Base-by-base conservation (phyloP, 2,329 filamentous ascomycete genomes). In the Fusarium multiceps region DNA sequence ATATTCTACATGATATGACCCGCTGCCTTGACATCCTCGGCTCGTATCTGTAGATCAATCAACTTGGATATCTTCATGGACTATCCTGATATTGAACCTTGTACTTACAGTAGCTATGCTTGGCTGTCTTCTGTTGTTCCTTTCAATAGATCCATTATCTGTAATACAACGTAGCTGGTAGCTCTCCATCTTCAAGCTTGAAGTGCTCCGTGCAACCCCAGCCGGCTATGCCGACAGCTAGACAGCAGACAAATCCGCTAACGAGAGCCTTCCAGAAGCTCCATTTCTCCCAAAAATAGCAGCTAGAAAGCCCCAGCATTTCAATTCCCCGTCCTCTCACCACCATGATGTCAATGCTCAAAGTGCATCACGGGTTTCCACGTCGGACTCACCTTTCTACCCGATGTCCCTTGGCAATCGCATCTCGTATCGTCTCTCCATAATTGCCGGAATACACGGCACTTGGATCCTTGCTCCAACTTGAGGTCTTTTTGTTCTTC, bases 301-400 rank as follows among this genome's bases (percentile, higher is more conserved):
- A 68, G 27, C 37, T 21, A 11, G 23, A 27, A 27, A 45, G 25
- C 48, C 32, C 21, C 16, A 18, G 14, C 23, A 32, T 4, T 12
- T 25, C 47, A 50, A 37, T 12, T 37, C 34, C 32, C 34, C 34
- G 34, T 37, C 34, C 34, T 69, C 68, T 71, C 49, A 71, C 68
- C 68, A 71, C 64, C 68, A 69, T 71, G 68, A 71, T 68, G 68
- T 71, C 68, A 71, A 65, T 48, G 45, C 21, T 59, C 34, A 60
- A 55, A 60, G 59, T 59, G 62, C 51, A 69, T 71, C 60, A 50
- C 23, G 37, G 55, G 43, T 61, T 34, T 34, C 30, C 16, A 42
- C 46, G 23, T 49, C 12, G 32, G 50, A 60, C 46, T 55, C 45
- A 55, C 10, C 51, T 23, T 50, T 28, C 32, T 37, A 27, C 9